Percentiles rank a stretch among this genome's conserved stretches.
These are phyloP conservation scores for Trichopus zeylanicus DNA, from an alignment of 116 monocot species.

Conservation along the genomic window DNA sequence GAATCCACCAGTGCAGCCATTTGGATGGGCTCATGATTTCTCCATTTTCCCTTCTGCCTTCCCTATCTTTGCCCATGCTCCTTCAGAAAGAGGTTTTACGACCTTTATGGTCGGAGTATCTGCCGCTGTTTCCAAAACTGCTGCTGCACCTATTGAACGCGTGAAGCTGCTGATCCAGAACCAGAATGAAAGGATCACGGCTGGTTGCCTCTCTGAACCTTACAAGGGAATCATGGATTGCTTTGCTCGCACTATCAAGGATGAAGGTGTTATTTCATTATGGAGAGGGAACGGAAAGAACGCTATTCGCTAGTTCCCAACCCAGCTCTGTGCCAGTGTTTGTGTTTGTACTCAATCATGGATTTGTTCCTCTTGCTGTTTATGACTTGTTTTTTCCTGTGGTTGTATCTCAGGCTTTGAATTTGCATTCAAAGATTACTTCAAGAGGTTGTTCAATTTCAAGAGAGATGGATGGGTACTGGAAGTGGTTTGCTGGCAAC, in stretches of 20 bases:
- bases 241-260: constrained; percentile 26
- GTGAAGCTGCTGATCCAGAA: constrained; percentile 53
- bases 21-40: constrained; percentile 12
- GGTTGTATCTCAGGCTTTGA: constrained; percentile 51
- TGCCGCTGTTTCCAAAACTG: constrained; percentile 45
- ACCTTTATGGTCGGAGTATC: constrained; percentile 46
- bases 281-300: constrained; percentile 49
- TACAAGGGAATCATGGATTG: constrained; percentile 43
- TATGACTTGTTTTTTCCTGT: not conserved
- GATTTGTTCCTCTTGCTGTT: not conserved
- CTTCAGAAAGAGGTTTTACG: constrained; percentile 32
- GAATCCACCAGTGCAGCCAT: not conserved
- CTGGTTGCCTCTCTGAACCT: constrained; percentile 33
- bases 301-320: constrained; percentile 45
- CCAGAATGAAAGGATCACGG: constrained; percentile 48
- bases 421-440: constrained; percentile 74
- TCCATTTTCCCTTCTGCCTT: constrained; percentile 9
- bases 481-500: constrained; percentile 72
- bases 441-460: constrained; percentile 66
- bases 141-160: constrained; percentile 45
- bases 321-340: constrained; percentile 8
- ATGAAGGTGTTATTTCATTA: constrained; percentile 29
- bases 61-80: constrained; percentile 42
- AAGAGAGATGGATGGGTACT: constrained; percentile 73
- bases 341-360: no score